phyloP scores from a whole-genome alignment of 169 alveolate species.

The Babesia bigemina region DNA sequence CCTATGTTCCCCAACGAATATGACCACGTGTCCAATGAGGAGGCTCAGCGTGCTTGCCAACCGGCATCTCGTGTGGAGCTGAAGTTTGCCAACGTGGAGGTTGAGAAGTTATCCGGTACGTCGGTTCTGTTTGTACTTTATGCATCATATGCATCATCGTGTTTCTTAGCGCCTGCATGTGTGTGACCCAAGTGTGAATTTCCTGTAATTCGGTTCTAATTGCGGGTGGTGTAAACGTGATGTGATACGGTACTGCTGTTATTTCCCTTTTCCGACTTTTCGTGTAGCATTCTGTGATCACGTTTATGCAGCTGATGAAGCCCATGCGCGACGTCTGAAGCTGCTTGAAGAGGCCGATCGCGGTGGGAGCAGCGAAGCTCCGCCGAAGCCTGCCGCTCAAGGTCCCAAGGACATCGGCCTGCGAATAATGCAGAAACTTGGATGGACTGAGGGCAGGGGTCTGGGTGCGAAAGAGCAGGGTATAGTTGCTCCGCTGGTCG shows the following conservation, averaged over 20 bases:
- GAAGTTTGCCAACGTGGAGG: constrained; percentile 13
- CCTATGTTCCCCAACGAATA: constrained; percentile 64
- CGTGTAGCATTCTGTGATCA: background rate
- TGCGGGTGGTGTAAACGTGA: background rate
- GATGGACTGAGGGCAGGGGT: constrained; percentile 89
- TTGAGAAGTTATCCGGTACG: constrained; percentile 18
- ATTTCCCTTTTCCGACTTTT: too few relatives aligned
- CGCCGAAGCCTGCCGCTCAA: constrained; percentile 13
- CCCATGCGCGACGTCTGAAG: constrained; percentile 22
- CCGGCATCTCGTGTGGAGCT: constrained; percentile 19
- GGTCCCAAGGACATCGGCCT: constrained; percentile 81
- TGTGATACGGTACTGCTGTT: background rate
- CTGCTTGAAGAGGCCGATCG: constrained; percentile 14
- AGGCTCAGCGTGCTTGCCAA: background rate
- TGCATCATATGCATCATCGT: background rate
- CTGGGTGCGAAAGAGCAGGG: constrained; percentile 86
- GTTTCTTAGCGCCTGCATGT: too few relatives aligned
- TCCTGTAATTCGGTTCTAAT: too few relatives aligned
- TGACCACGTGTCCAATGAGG: constrained; percentile 28
- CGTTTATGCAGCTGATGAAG: constrained; percentile 28
- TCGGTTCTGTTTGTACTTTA: background rate
- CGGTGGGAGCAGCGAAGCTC: background rate
- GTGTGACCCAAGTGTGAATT: too few relatives aligned
- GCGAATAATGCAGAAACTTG: constrained; percentile 88
- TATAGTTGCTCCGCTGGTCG: constrained; percentile 83